Conservation (phyloP, 495 filamentous ascomycete species). For the Penicillium alfredii region DNA sequence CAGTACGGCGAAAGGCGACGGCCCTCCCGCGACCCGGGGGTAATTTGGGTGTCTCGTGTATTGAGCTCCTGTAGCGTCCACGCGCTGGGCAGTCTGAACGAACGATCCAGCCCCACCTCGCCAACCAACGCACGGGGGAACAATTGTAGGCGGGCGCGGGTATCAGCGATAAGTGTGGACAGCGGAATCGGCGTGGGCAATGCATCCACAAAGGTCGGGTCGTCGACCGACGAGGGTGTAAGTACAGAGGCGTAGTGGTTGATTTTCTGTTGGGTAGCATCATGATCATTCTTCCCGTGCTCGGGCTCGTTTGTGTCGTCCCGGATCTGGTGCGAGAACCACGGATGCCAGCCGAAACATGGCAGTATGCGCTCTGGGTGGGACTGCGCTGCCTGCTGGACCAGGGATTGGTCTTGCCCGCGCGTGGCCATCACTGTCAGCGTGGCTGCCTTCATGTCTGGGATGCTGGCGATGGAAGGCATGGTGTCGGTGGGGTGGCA, state of each 20-base stretch:
- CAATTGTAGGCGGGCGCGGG: slow-evolving; percentile 52
- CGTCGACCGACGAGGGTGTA: slow-evolving; percentile 42
- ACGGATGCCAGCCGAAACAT: slow-evolving; percentile 97
- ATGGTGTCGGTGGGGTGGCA: slow-evolving; percentile 99
- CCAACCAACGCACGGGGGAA: slow-evolving; percentile 73
- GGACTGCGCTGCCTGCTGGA: slow-evolving; percentile 56
- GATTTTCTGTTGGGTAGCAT: slow-evolving; percentile 31
- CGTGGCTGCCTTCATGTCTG: slow-evolving; percentile 66
- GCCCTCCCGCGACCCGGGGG: slow-evolving; percentile 79
- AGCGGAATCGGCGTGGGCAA: slow-evolving; percentile 70
- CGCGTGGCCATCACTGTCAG: slow-evolving; percentile 90
- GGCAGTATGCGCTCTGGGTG: slow-evolving; percentile 52
- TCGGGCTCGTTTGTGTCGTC: slow-evolving; percentile 52
- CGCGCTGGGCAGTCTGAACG: slow-evolving; percentile 70
- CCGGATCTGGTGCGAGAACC: slow-evolving; percentile 88
- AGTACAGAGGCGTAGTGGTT: slow-evolving; percentile 70
- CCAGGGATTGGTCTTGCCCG: slow-evolving; percentile 78
- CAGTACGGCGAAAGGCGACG: slow-evolving; percentile 64
- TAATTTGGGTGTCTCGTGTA: slow-evolving; percentile 49
- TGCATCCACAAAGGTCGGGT: slow-evolving; percentile 54
- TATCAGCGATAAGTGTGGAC: slow-evolving; percentile 58
- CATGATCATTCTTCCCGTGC: slow-evolving; percentile 3
- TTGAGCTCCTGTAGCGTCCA: slow-evolving; percentile 51
- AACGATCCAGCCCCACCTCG: slow-evolving; percentile 82
- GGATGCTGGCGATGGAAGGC: slow-evolving; percentile 59